Evolutionary conservation across 2,329 filamentous ascomycete species (phyloP), one percentile per base, ranked within the genome.

Genomic region (Apiospora malaysiana): DNA sequence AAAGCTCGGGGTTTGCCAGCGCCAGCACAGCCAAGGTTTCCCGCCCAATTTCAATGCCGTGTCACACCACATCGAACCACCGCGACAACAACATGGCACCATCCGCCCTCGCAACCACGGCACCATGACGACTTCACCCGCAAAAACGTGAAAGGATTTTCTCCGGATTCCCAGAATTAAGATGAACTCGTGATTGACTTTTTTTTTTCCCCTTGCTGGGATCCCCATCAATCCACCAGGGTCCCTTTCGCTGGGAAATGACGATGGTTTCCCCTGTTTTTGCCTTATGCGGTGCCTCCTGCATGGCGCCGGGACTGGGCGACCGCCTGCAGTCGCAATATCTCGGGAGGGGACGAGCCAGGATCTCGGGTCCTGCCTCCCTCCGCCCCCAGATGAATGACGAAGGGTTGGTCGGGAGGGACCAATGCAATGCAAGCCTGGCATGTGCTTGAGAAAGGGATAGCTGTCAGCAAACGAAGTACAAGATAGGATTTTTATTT

Each of bases 121-220:
- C 18, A 63, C 56, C 3, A 63, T 63, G 56, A 63, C 32, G 56
- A 40, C 40, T 23, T 40, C 56, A 9, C 56, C 56, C 56, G 56
- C 32, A 21, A 40, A 47, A 63, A 40, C 56, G 56, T n/a, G 56
- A 63, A 63, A 40, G 32, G 51, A n/a, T 63, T 63, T 40, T 63
- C 32, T 63, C 56, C 56, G 21, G 56, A 63, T 63, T 63, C 56
- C 45, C 56, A 63, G 56, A 63, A 63, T 63, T 63, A 40, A 63
- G 56, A 63, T 63, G 56, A 40, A 63, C 56, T 63, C 56, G 56
- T 63, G 56, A 63, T 40, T 1, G 32, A 7, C 21, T 32, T 32
- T 63, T 63, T 40, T 40, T 18, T 9, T 63, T n/a, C n/a, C n/a
- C n/a, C n/a, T n/a, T n/a, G n/a, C n/a, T n/a, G n/a, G 56, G 56